Conservation (phyloP, 1,284 basidiomycete species). For the Sporisorium iseilematis-ciliati region DNA sequence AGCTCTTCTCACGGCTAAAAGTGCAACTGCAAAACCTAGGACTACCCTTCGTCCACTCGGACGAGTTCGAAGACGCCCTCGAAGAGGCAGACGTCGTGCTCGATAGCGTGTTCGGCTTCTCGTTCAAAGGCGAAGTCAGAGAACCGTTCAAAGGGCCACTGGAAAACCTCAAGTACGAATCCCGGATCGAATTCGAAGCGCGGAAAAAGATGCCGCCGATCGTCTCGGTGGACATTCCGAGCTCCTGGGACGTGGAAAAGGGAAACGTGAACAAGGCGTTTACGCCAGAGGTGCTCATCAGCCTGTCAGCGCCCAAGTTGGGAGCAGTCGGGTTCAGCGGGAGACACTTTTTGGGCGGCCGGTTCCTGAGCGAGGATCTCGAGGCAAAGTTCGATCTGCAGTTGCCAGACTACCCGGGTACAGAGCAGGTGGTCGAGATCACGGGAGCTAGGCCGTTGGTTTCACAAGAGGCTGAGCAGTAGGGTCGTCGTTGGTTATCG, state of each 20-base stretch:
- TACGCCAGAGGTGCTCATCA: slow-evolving; percentile 84
- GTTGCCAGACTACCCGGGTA: slow-evolving; percentile 58
- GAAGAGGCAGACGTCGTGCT: slow-evolving; percentile 81
- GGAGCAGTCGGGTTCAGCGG: slow-evolving; percentile 79
- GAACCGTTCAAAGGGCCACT: slow-evolving; percentile 86
- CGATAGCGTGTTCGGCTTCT: slow-evolving; percentile 98
- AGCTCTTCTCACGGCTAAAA: slow-evolving; percentile 76
- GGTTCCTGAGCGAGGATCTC: slow-evolving; percentile 79
- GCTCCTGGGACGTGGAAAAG: slow-evolving; percentile 91
- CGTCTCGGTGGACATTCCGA: slow-evolving; percentile 86
- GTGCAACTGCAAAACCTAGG: slow-evolving; percentile 88
- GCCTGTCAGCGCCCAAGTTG: slow-evolving; percentile 92
- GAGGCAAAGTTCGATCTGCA: slow-evolving; percentile 54
- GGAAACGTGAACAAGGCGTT: slow-evolving; percentile 75
- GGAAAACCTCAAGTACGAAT: slow-evolving; percentile 73
- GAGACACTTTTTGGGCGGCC: slow-evolving; percentile 92
- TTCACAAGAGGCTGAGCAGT: slow-evolving; percentile 18
- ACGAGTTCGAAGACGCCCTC: slow-evolving; percentile 74
- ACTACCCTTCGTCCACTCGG: slow-evolving; percentile 74
- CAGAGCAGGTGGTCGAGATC: slow-evolving; percentile 66
- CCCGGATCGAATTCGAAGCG: slow-evolving; percentile 60
- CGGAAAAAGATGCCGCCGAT: slow-evolving; percentile 60
- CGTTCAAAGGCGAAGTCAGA: slow-evolving; percentile 82
- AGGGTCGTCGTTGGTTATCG: too few species aligned
- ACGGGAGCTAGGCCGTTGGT: slow-evolving; percentile 51